phyloP scores from a whole-genome alignment of 129 eudicot species.

The Deinandra increscens region DNA sequence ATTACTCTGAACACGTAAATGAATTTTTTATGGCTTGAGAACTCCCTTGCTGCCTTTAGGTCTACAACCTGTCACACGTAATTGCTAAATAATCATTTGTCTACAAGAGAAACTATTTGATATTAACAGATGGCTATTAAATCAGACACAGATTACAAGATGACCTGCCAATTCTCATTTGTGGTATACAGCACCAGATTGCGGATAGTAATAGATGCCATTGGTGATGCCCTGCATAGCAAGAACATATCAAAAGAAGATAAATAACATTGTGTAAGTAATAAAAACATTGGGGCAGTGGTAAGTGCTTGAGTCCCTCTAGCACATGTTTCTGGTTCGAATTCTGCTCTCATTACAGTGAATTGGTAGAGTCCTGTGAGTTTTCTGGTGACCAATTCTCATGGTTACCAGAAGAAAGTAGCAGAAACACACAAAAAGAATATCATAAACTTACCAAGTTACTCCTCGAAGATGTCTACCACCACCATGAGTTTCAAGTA shows the following conservation, averaged over 20 bases:
- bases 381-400: too few relatives aligned
- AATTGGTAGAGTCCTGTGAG: too few relatives aligned
- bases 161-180: constrained; percentile 87
- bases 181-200: constrained; percentile 79
- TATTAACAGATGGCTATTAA: background rate
- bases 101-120: constrained; percentile 18
- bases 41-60: constrained; percentile 93
- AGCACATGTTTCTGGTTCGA: too few relatives aligned
- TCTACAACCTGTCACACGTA: constrained; percentile 60
- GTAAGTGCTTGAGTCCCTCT: too few relatives aligned
- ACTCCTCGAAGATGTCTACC: constrained; percentile 62
- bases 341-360: too few relatives aligned
- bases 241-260: constrained; percentile 10
- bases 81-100: constrained; percentile 10
- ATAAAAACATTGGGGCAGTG: constrained; percentile 4
- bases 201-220: constrained; percentile 92
- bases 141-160: background rate
- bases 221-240: constrained; percentile 74
- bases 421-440: background rate
- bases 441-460: constrained; percentile 51
- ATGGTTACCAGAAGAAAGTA: too few relatives aligned
- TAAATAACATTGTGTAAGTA: background rate
- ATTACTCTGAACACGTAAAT: constrained; percentile 88
- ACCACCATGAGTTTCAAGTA: constrained; percentile 91
- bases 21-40: constrained; percentile 62